These are phyloP conservation scores for Neolentinus lepideus DNA, from an alignment of 1,284 basidiomycete genomes.

Conservation along the genomic window DNA sequence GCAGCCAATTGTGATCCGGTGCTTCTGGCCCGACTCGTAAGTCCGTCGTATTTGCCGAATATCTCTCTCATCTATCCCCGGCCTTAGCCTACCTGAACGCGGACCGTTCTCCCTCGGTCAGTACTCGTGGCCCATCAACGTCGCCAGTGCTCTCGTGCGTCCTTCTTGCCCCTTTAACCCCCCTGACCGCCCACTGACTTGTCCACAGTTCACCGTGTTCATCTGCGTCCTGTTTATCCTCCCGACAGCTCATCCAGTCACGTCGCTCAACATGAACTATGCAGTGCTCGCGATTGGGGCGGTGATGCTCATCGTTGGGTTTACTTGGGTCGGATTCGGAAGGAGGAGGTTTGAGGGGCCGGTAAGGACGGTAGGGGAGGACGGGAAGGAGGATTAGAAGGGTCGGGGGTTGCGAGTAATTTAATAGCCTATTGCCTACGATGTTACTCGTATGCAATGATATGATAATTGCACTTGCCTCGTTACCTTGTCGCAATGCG, in stretches of 20 bases:
- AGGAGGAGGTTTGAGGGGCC: conserved; percentile 23
- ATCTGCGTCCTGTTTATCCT: conserved; percentile 52
- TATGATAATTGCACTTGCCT: background rate
- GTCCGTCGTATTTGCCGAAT: conserved; percentile 15
- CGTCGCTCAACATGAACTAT: conserved; percentile 59
- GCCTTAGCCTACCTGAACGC: conserved; percentile 25
- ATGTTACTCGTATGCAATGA: background rate
- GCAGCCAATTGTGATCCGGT: conserved; percentile 50
- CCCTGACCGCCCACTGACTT: background rate
- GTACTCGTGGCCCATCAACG: conserved; percentile 47
- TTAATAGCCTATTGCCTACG: background rate
- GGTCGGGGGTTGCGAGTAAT: background rate
- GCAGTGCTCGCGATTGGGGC: conserved; percentile 44
- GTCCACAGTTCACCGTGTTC: conserved; percentile 40
- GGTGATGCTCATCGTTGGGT: conserved; percentile 30
- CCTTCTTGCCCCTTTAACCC: background rate
- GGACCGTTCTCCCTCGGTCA: conserved; percentile 48
- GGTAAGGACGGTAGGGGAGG: conserved; percentile 17
- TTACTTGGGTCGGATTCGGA: conserved; percentile 36
- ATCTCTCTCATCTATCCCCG: too few relatives aligned
- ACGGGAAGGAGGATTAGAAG: background rate
- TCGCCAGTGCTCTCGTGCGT: conserved; percentile 38
- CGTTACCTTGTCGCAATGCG: too few relatives aligned
- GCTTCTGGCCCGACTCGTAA: conserved; percentile 50
- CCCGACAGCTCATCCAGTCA: conserved; percentile 54